phyloP scores from a whole-genome alignment of 176 grass and related monocot genomes.

The Triticum timopheevii region DNA sequence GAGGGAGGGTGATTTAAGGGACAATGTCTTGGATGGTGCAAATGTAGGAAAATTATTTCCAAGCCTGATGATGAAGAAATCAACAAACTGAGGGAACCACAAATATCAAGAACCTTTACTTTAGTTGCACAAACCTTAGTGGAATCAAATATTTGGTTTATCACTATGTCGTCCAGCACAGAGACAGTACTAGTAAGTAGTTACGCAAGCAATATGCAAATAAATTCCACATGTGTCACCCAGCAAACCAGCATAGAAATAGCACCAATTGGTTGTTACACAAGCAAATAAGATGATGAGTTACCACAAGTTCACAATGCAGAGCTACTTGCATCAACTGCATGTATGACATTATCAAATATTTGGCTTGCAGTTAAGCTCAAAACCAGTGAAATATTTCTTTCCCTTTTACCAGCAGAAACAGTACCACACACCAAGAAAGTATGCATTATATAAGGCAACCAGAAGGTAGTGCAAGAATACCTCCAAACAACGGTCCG shows the following conservation, averaged over 20 bases:
- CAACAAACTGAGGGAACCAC: not conserved
- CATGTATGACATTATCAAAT: constrained; percentile 17
- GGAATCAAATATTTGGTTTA: not conserved
- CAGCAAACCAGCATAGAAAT: constrained; percentile 6
- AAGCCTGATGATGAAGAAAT: not conserved
- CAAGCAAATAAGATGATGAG: not conserved
- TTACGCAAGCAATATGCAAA: not conserved
- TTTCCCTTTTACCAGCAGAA: not conserved
- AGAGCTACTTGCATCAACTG: constrained; percentile 1
- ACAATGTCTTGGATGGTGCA: not conserved
- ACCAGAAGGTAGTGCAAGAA: not conserved
- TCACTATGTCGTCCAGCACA: not conserved
- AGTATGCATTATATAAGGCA: not conserved
- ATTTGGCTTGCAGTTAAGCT: not conserved
- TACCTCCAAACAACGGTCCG: constrained; percentile 82
- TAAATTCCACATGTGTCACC: not conserved
- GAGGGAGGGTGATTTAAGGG: not conserved
- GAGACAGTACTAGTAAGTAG: not conserved
- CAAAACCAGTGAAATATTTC: not conserved
- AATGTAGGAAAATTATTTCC: not conserved
- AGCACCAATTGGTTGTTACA: not conserved
- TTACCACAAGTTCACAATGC: not conserved
- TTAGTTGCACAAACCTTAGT: not conserved
- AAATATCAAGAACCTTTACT: not conserved
- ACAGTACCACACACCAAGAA: not conserved